Evolutionary conservation across 2,329 filamentous ascomycete species (phyloP), one percentile per base, ranked within the genome.

Genomic region (Trichoderma sp.): DNA sequence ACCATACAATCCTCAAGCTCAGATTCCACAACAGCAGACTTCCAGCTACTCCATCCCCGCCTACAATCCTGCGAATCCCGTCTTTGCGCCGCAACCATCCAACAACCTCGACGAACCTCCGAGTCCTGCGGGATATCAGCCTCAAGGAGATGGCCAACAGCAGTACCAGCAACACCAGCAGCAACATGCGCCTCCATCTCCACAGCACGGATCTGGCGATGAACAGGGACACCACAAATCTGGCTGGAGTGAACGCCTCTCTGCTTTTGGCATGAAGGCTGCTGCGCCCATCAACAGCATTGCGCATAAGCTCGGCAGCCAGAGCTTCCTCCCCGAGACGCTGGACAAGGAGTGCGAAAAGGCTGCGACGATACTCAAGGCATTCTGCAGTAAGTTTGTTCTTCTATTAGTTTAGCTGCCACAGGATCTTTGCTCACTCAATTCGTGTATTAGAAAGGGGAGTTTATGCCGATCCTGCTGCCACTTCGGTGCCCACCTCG

Each of bases 311-410:
- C 85, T 97, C 47, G 94, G 94, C n/a, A 82, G 82, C 62, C 94
- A 97, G 81, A 92, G 93, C 26, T 97, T 97, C 81, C 92, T 95
- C 88, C 94, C 94, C 1, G 93, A 92, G 69, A 91, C 91, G 1
- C 85, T 97, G 74, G 94, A 97, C 79, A 94, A 94, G 80, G 95
- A 97, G 83, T 92, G 92, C 76, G 94, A 97, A 81, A 97, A 97
- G 84, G 93, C 94, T 1, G 94, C 94, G 39, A 85, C 93, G 13
- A 97, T 97, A 62, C 80, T 97, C 30, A 89, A 88, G 78, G 92
- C 90, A 74, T 98, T 98, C 81, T 97, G 94, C 85, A 96, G 91
- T 92, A 85, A 77, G 90, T 80, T 53, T 43, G 20, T 28, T 20
- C 11, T 4, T 11, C 4, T 66, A 32, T 11, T 4, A n/a, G 15